Evolutionary conservation across 148 eudicot genomes (phyloP).

Genomic region (Camellia sinensis): DNA sequence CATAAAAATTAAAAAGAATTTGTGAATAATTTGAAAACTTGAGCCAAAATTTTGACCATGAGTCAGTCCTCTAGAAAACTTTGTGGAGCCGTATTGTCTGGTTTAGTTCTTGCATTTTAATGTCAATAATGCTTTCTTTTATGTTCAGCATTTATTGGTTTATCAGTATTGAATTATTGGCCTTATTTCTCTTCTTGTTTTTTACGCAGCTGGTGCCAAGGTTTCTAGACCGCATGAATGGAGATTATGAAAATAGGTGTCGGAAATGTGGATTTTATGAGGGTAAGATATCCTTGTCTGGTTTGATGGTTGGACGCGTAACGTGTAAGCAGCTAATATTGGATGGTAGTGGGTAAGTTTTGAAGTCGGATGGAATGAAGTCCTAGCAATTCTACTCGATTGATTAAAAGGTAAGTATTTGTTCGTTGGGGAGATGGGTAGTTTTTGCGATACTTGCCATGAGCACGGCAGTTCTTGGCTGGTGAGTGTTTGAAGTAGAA

Average conservation of each 20-base stretch:
- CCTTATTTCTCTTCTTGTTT: neutral
- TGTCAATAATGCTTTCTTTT: neutral
- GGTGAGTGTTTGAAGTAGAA: constrained; percentile 3
- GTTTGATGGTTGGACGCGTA: constrained; percentile 21
- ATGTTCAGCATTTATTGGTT: neutral
- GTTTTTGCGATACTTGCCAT: neutral
- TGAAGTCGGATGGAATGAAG: constrained; percentile 9
- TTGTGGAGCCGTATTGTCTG: neutral
- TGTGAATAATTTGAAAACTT: no score
- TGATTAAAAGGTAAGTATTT: neutral
- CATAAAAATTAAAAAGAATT: no score
- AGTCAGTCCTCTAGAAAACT: neutral
- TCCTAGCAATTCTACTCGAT: constrained; percentile 10
- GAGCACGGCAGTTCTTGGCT: constrained; percentile 14
- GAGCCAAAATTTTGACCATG: neutral
- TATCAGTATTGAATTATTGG: neutral
- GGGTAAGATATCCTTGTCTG: constrained; percentile 20
- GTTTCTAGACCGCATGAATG: constrained; percentile 29
- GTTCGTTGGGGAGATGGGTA: neutral
- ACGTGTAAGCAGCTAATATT: constrained; percentile 11
- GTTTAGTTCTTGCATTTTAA: neutral
- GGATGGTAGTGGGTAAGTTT: constrained; percentile 8
- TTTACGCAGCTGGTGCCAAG: constrained; percentile 41
- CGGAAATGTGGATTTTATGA: constrained; percentile 19
- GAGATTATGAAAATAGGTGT: constrained; percentile 28